Percentiles rank a stretch among this genome's conserved stretches.
Evolutionary conservation across 2,329 filamentous ascomycete genomes (phyloP).

Genomic region (Akanthomyces muscarius): DNA sequence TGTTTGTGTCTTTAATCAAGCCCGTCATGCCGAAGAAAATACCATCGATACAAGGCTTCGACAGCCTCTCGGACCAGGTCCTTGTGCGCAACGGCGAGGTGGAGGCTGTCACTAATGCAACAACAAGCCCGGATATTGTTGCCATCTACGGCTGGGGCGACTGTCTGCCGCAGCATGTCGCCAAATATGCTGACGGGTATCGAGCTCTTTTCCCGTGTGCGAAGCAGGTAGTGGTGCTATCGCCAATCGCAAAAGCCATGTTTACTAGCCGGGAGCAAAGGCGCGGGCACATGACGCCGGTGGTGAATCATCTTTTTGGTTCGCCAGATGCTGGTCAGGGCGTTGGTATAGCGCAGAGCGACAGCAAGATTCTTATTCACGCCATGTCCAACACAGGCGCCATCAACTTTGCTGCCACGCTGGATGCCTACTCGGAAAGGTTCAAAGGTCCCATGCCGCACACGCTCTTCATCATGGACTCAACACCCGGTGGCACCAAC

Average conservation of each 20-base stretch:
- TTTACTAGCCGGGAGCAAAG: slow-evolving; percentile 41
- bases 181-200: slow-evolving; percentile 53
- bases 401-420: slow-evolving; percentile 47
- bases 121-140: slow-evolving; percentile 40
- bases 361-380: slow-evolving; percentile 43
- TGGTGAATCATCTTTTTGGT: slow-evolving; percentile 38
- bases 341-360: slow-evolving; percentile 10
- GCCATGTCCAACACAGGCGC: slow-evolving; percentile 57
- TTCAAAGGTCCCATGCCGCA: slow-evolving; percentile 42
- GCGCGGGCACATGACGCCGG: slow-evolving; percentile 41
- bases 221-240: slow-evolving; percentile 48
- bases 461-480: slow-evolving; percentile 47
- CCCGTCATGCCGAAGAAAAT: slow-evolving; percentile 17
- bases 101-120: slow-evolving; percentile 20
- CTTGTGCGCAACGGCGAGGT: slow-evolving; percentile 38
- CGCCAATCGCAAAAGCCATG: slow-evolving; percentile 45
- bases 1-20: not conserved
- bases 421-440: slow-evolving; percentile 42
- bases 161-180: slow-evolving; percentile 48
- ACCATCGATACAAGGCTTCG: slow-evolving; percentile 41
- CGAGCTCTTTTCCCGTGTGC: slow-evolving; percentile 47
- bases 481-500: slow-evolving; percentile 47
- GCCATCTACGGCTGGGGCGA: slow-evolving; percentile 58
- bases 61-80: slow-evolving; percentile 43
- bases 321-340: slow-evolving; percentile 15